Evolutionary conservation across 768 basidiomycete genomes (phyloP).

Genomic region (Clitopilus hobsonii): DNA sequence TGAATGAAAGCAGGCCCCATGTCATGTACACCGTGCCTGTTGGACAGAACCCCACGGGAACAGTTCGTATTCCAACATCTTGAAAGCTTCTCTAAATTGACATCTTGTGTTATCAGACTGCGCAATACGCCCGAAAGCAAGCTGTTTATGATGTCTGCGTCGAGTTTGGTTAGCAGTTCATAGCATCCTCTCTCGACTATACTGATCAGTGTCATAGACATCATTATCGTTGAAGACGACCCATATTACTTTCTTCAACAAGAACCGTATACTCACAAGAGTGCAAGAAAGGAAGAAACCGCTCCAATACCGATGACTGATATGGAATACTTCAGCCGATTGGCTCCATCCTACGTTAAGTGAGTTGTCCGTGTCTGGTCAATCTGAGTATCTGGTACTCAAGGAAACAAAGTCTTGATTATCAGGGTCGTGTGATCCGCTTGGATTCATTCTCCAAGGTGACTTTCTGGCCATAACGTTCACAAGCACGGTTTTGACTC

Average conservation of each 20-base stretch:
- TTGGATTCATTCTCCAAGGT: slow-evolving; percentile 81
- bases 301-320: slow-evolving; percentile 17
- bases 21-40: slow-evolving; percentile 74
- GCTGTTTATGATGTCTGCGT: slow-evolving; percentile 80
- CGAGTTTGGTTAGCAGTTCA: slow-evolving; percentile 53
- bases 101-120: slow-evolving; percentile 38
- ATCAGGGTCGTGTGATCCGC: slow-evolving; percentile 79
- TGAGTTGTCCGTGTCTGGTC: slow-evolving; percentile 15
- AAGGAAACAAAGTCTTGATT: slow-evolving; percentile 46
- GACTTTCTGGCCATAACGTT: too few relatives aligned
- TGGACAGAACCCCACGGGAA: slow-evolving; percentile 83
- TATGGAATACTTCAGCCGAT: slow-evolving; percentile 45
- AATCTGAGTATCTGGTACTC: background rate
- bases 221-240: slow-evolving; percentile 82
- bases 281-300: slow-evolving; percentile 15
- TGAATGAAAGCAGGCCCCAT: slow-evolving; percentile 53
- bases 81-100: background rate
- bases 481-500: too few relatives aligned
- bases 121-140: slow-evolving; percentile 61
- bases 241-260: slow-evolving; percentile 76
- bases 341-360: slow-evolving; percentile 63
- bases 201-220: slow-evolving; percentile 30
- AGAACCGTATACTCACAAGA: slow-evolving; percentile 43
- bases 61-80: slow-evolving; percentile 34
- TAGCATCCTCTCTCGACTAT: background rate